Conservation (phyloP, 148 eudicot genomes). For the Tetragonia tetragonoides region DNA sequence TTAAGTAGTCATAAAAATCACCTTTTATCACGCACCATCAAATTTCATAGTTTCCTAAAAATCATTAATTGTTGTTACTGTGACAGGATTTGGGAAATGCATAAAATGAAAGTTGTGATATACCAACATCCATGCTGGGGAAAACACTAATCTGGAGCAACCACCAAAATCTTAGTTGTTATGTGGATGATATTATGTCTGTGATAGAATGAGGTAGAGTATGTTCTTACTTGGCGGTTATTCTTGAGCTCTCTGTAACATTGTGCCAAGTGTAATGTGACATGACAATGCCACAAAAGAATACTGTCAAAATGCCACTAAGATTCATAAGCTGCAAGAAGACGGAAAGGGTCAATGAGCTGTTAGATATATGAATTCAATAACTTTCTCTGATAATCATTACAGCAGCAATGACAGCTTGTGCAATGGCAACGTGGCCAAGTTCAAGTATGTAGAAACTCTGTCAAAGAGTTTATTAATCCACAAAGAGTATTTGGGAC, state of each 20-base stretch:
- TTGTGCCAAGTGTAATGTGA: constrained; percentile 88
- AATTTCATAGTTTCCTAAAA: constrained; percentile 3
- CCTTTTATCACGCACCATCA: background rate
- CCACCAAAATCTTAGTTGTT: background rate
- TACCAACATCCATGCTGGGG: background rate
- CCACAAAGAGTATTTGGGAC: no score
- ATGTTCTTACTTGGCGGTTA: constrained; percentile 68
- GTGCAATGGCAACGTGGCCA: background rate
- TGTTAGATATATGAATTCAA: background rate
- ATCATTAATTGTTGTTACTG: no score
- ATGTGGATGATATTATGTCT: constrained; percentile 42
- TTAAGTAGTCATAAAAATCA: background rate
- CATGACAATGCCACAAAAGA: constrained; percentile 53
- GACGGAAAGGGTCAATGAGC: background rate
- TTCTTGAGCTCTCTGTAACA: constrained; percentile 70
- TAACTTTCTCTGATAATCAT: background rate
- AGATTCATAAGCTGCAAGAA: constrained; percentile 61
- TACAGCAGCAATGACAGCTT: background rate
- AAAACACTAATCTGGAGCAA: background rate
- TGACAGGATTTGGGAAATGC: background rate
- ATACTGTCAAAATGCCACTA: constrained; percentile 71
- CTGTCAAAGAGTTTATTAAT: no score
- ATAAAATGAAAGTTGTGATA: background rate
- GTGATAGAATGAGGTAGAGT: background rate
- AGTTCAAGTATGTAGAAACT: background rate